Evolutionary conservation across 2,329 filamentous ascomycete species (phyloP).

Genomic region (Knufia fluminis): DNA sequence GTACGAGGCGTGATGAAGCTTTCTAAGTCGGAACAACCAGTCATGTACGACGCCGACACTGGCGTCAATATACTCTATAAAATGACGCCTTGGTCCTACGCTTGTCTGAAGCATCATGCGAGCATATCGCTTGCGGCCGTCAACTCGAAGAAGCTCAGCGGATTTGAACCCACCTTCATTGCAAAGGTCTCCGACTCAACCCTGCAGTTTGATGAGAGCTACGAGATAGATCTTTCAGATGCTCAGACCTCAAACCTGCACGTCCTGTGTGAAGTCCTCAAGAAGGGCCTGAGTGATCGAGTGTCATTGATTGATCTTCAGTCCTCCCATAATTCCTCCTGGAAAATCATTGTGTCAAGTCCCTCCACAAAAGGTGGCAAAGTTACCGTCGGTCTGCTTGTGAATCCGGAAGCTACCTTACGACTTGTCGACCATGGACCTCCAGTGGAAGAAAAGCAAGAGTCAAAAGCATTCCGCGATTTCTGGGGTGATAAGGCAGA

Average conservation of each 20-base stretch:
- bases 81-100: slow-evolving; percentile 79
- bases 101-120: slow-evolving; percentile 63
- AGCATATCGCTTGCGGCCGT: slow-evolving; percentile 64
- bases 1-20: slow-evolving; percentile 34
- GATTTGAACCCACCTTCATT: slow-evolving; percentile 81
- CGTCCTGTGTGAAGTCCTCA: slow-evolving; percentile 53
- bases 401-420: slow-evolving; percentile 62
- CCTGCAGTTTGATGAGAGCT: slow-evolving; percentile 47
- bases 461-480: slow-evolving; percentile 68
- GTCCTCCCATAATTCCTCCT: slow-evolving; percentile 25
- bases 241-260: slow-evolving; percentile 8
- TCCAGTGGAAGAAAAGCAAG: slow-evolving; percentile 72
- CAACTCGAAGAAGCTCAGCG: slow-evolving; percentile 62
- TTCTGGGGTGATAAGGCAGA: slow-evolving; percentile 97
- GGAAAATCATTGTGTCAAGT: not conserved
- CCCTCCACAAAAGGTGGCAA: not conserved
- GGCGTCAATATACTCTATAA: slow-evolving; percentile 80
- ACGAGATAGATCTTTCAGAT: slow-evolving; percentile 27
- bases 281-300: slow-evolving; percentile 65
- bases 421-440: slow-evolving; percentile 84
- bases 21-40: slow-evolving; percentile 46
- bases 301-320: slow-evolving; percentile 58
- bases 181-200: slow-evolving; percentile 43
- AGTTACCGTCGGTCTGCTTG: slow-evolving; percentile 43
- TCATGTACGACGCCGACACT: slow-evolving; percentile 67